These are phyloP conservation scores for Boechera stricta DNA, from an alignment of 345 rosid species.

Conservation along the genomic window DNA sequence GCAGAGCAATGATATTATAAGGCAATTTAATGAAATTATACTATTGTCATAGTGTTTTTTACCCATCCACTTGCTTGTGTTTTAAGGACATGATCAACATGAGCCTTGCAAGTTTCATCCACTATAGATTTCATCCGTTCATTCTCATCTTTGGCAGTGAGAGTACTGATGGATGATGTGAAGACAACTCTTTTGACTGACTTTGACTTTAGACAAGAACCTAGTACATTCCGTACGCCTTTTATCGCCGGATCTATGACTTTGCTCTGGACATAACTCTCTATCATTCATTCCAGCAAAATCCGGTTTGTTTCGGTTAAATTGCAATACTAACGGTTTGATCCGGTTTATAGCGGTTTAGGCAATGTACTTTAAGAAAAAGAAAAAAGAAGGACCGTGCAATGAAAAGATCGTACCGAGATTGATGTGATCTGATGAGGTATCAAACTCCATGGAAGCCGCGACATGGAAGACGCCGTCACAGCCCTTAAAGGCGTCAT, in stretches of 20 bases:
- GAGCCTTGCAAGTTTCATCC: slow-evolving; percentile 76
- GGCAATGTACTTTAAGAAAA: not conserved
- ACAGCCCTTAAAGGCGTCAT: slow-evolving; percentile 76
- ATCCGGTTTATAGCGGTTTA: slow-evolving; percentile 4
- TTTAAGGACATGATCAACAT: slow-evolving; percentile 55
- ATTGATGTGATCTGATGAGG: slow-evolving; percentile 38
- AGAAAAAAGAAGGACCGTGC: not conserved
- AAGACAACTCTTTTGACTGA: slow-evolving; percentile 76
- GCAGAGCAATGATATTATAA: not conserved
- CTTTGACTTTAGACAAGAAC: slow-evolving; percentile 66
- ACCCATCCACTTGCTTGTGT: slow-evolving; percentile 89
- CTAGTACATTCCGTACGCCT: slow-evolving; percentile 76
- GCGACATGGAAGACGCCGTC: slow-evolving; percentile 90
- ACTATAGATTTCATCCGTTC: slow-evolving; percentile 65
- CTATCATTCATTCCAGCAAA: slow-evolving; percentile 44
- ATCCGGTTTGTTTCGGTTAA: slow-evolving; percentile 15
- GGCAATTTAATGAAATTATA: not conserved
- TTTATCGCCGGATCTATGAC: slow-evolving; percentile 66
- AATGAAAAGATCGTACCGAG: slow-evolving; percentile 46
- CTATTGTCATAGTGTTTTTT: slow-evolving; percentile 12
- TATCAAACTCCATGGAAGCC: slow-evolving; percentile 73
- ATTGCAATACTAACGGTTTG: not conserved
- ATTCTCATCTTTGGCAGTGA: slow-evolving; percentile 64
- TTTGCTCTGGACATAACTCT: slow-evolving; percentile 57
- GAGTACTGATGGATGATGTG: slow-evolving; percentile 87